Base-by-base conservation (phyloP, 768 basidiomycete species). In the Mycena vitilis region DNA sequence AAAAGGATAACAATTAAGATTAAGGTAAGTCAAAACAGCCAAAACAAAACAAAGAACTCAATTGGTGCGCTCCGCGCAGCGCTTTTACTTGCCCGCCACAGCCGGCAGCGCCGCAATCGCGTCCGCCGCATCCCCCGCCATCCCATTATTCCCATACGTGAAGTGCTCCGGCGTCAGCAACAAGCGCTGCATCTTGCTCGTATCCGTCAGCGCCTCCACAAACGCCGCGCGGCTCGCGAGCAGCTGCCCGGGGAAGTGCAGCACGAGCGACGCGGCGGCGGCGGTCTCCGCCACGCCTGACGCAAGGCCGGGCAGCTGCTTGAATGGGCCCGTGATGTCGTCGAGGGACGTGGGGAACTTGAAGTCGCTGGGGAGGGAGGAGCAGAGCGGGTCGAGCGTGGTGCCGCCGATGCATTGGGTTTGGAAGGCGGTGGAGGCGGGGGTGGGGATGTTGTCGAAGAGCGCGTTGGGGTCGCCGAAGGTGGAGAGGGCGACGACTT, bases 101-200 rank as follows among this genome's bases (percentile, higher is more conserved):
- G 30, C 30, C 30, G 30, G 30, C 30, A 30, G 30, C 30, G 30
- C 30, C 30, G 30, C 30, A 30, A 30, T 5, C 5, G 2, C 3
- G 30, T 30, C 30, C 30, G 30, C 30, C 30, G 30, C 30, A 30
- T 30, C 30, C 30, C 30, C 30, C 30, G 30, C 30, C 30, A 30
- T 30, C 30, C 71, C 71, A 11, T 61, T 61, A 42, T 71, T 71
- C 13, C 71, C 71, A 36, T 71, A 71, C 67, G 59, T 71, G 38
- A 71, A 71, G 49, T 71, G 71, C 64, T 71, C 40, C 3, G 71
- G 71, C 44, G 67, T 44, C 13, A 71, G 44, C 11, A 71, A 48
- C 15, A 69, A 37, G 20, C 71, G 66, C 57, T 69, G 67, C 42
- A 63, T 57, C 49, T 68, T 57, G 40, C 18, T 47, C 54, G 25